Base-by-base conservation (phyloP, 805 yeast genomes). In the Ogataea paraovalis region DNA sequence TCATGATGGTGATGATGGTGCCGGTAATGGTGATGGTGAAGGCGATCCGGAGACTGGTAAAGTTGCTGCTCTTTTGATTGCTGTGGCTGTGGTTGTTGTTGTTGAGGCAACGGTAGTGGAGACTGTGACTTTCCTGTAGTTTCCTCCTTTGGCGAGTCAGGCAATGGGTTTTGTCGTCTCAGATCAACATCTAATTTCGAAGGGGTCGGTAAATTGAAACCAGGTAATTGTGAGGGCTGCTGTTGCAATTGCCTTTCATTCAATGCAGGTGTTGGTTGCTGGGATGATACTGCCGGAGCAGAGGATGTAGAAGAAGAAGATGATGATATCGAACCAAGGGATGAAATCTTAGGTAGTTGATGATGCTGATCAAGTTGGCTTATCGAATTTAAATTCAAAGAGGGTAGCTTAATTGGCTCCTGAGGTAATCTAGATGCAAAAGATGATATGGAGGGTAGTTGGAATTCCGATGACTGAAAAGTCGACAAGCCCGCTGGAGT, bases 371-470 rank as follows among this genome's bases (percentile, higher is more conserved):
- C 32, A 23, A 42, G 22, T 42, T 21, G 39, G 12, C 14, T n/a
- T 19, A 30, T 18, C 3, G 37, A 13, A 9, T 21, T 19, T 18
- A 53, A 20, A 18, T 44, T 48, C 23, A 58, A 37, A 1, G 58
- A 54, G 3, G 60, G 60, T 5, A 57, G 40, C 28, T 54, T 54
- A 13, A 55, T 51, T 10, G 49, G 32, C 12, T 43, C 39, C 9
- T 38, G 38, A 18, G 28, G 21, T 28, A 33, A 19, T 7, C 50
- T 38, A 4, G 54, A 47, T 3, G 62, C 47, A 8, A 59, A 55
- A 42, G 71, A 68, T 0, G 74, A 70, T 14, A 71, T 67, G 0
- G 75, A 73, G 10, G 76, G 75, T 10, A 71, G 54, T 37, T 69
- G 61, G 20, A 70, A 63, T 2, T 57, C 56, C 5, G 43, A 44